Evolutionary conservation across 768 basidiomycete species (phyloP).

Genomic region (Paxillus rubicundulus): DNA sequence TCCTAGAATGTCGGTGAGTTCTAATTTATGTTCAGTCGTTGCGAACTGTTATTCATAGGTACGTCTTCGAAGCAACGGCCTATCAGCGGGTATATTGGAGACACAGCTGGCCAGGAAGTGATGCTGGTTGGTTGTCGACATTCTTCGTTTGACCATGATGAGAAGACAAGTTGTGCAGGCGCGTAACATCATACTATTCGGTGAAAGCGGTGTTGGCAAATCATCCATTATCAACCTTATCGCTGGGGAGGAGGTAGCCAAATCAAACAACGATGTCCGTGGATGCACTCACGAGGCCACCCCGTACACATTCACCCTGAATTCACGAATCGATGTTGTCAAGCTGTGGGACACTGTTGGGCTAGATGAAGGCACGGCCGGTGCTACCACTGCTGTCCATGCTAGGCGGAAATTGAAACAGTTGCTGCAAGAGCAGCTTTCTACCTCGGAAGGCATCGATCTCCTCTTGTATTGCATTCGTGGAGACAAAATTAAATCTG

Average conservation of each 20-base stretch:
- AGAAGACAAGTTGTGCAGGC: background rate
- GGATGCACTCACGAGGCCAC: slow-evolving; percentile 29
- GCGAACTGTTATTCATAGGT: too few relatives aligned
- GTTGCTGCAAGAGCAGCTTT: slow-evolving; percentile 28
- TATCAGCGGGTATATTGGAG: too few relatives aligned
- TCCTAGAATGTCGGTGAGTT: too few relatives aligned
- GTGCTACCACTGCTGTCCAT: slow-evolving; percentile 8
- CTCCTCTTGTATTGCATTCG: slow-evolving; percentile 31
- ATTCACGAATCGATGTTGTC: slow-evolving; percentile 11
- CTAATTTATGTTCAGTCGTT: too few relatives aligned
- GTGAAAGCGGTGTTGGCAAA: slow-evolving; percentile 35
- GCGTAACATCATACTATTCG: slow-evolving; percentile 37
- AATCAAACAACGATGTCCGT: slow-evolving; percentile 25
- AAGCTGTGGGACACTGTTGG: slow-evolving; percentile 37
- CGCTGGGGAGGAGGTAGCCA: slow-evolving; percentile 22
- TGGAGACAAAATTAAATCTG: slow-evolving; percentile 18
- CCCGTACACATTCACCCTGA: slow-evolving; percentile 16
- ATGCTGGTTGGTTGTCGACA: too few relatives aligned
- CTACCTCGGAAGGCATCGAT: slow-evolving; percentile 18
- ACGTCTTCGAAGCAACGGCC: too few relatives aligned
- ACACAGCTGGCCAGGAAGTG: too few relatives aligned
- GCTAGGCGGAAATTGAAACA: slow-evolving; percentile 19
- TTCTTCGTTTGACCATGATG: too few relatives aligned
- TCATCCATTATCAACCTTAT: slow-evolving; percentile 41
- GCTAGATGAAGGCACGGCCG: slow-evolving; percentile 29